Evolutionary conservation across 2,329 filamentous ascomycete species (phyloP), one percentile per base, ranked within the genome.

Genomic region (Aspergillus luchuensis): DNA sequence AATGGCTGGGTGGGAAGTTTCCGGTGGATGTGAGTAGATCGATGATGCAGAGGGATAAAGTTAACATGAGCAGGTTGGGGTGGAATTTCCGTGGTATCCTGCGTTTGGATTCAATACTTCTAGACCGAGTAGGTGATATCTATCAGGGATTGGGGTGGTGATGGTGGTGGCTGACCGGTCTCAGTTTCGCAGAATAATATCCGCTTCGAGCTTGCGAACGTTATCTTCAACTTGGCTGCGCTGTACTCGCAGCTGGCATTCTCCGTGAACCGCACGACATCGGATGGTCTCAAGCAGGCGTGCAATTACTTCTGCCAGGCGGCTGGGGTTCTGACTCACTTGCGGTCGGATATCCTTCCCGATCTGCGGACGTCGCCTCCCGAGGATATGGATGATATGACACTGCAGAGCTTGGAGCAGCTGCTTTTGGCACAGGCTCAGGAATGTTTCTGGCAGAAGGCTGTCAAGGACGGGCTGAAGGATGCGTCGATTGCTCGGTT

Each of bases 401-500:
- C 93, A 0, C 82, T 99, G 51, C 90, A 94, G 69, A 91, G 91
- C 56, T 79, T 98, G 49, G 86, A 91, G 67, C 87, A 94, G 74
- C 83, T 99, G 30, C 87, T 96, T 74, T 84, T 99, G 8, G 94
- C 93, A 1, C 92, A 99, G 74, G 93, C 90, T 28, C 95, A 99
- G 73, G 95, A 99, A 78, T 98, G 93, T 74, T 98, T 95, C 77
- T 99, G 95, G 95, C 90, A 95, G 68, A 98, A 97, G 74, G 94
- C 95, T 0, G 93, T 96, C 60, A 93, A 96, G 80, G 94, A 97
- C 73, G 88, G 89, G 23, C 87, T 97, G 78, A 97, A 96, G 75
- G 95, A 99, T 73, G 90, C 88, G 1, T 91, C 90, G 0, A 96
- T 99, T 63, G 91, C 95, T 2, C 95, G 96, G 74, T 82, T 99